Conservation (phyloP, 2,329 filamentous ascomycete genomes). For the Arthrobotrys megalospora region DNA sequence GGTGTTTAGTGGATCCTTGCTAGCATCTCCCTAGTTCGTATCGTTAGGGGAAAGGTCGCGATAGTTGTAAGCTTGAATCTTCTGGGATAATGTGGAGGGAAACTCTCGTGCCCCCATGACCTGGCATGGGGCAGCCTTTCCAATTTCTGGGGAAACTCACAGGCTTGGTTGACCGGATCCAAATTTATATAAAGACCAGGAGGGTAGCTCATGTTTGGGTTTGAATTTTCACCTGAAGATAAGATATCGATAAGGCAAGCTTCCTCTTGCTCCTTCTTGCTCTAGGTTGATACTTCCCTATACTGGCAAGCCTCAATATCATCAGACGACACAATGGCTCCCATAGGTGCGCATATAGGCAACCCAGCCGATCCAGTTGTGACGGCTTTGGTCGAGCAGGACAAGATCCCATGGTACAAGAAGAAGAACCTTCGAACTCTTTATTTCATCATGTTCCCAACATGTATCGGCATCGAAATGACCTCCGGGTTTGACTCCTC, state of each 20-base stretch:
- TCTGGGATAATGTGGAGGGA: constrained; percentile 5
- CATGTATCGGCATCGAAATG: constrained; percentile 76
- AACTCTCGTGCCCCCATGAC: constrained; percentile 1
- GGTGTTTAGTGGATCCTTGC: constrained; percentile 9
- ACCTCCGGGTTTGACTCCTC: constrained; percentile 75
- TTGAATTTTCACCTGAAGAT: not conserved
- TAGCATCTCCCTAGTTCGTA: constrained; percentile 4
- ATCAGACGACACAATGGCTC: constrained; percentile 43
- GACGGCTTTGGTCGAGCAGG: constrained; percentile 67
- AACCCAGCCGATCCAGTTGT: constrained; percentile 67
- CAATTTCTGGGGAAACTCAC: constrained; percentile 3
- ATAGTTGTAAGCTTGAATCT: not conserved
- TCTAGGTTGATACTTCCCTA: constrained; percentile 1
- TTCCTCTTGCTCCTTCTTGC: not conserved
- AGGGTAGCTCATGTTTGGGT: not conserved
- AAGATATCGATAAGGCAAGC: constrained; percentile 17
- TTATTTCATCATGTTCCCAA: constrained; percentile 74
- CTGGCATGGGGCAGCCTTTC: not conserved
- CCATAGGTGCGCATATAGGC: constrained; percentile 30
- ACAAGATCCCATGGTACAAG: constrained; percentile 68
- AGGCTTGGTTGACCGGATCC: not conserved
- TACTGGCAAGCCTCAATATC: not conserved
- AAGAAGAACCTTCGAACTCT: constrained; percentile 74
- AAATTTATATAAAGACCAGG: constrained; percentile 16
- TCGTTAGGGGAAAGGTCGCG: not conserved